Evolutionary conservation across 1,139 yeast species (phyloP).

Genomic region (Yamadazyma songkhlaensis): DNA sequence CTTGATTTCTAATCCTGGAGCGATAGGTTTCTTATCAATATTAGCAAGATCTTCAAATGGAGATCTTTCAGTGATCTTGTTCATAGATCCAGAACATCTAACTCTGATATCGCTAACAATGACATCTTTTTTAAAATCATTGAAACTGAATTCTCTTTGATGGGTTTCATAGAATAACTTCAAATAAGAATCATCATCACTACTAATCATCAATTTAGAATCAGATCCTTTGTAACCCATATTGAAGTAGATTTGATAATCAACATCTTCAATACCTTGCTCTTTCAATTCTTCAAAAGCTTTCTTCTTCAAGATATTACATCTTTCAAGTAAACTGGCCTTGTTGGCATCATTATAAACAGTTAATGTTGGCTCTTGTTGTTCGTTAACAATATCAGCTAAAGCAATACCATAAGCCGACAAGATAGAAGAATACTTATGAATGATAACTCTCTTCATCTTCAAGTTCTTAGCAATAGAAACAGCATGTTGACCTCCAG

Average conservation of each 20-base stretch:
- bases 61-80: constrained; percentile 13
- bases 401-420: constrained; percentile 23
- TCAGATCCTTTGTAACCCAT: constrained; percentile 23
- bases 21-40: constrained; percentile 6
- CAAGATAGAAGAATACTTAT: constrained; percentile 20
- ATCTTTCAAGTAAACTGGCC: constrained; percentile 12
- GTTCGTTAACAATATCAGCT: constrained; percentile 19
- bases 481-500: constrained; percentile 23
- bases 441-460: constrained; percentile 19
- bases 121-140: constrained; percentile 48
- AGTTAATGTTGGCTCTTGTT: constrained; percentile 17
- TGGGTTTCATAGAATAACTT: constrained; percentile 49
- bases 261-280: constrained; percentile 19
- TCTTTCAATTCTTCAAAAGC: constrained; percentile 12
- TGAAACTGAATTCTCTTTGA: constrained; percentile 68
- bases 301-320: constrained; percentile 12
- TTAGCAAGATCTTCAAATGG: constrained; percentile 12
- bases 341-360: constrained; percentile 11
- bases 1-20: constrained; percentile 7
- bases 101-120: constrained; percentile 19
- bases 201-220: constrained; percentile 17
- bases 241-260: constrained; percentile 16
- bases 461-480: constrained; percentile 18
- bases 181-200: constrained; percentile 22
- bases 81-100: constrained; percentile 36